phyloP scores from a whole-genome alignment of 179 eudicot genomes.

The Silene coronaria region DNA sequence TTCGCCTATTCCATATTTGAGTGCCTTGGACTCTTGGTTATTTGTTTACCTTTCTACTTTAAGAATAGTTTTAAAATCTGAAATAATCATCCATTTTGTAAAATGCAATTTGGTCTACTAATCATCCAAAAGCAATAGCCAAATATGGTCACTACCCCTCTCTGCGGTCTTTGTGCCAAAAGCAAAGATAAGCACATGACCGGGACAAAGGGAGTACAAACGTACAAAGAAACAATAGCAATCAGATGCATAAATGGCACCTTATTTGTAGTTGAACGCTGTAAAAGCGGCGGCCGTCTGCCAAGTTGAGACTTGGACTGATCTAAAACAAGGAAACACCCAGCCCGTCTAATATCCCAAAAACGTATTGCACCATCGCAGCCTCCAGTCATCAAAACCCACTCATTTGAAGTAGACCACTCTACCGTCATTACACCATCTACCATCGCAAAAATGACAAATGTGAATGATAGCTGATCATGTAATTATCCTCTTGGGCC shows the following conservation, averaged over 20 bases:
- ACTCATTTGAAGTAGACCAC: slow-evolving; percentile 96
- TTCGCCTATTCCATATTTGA: too few relatives aligned
- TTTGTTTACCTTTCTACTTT: too few relatives aligned
- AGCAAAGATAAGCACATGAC: not conserved
- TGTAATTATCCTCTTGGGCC: not conserved
- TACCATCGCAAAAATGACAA: slow-evolving; percentile 27
- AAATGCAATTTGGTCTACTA: too few relatives aligned
- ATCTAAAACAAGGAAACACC: slow-evolving; percentile 82
- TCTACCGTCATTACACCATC: slow-evolving; percentile 92
- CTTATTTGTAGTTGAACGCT: slow-evolving; percentile 46
- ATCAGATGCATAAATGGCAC: slow-evolving; percentile 30
- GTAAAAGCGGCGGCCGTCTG: slow-evolving; percentile 66
- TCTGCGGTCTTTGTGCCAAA: not conserved
- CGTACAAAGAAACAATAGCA: not conserved
- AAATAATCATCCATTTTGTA: too few relatives aligned
- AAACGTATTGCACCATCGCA: slow-evolving; percentile 97
- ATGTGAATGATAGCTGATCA: slow-evolving; percentile 1
- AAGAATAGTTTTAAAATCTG: too few relatives aligned
- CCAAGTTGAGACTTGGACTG: slow-evolving; percentile 91
- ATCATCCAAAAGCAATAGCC: not conserved
- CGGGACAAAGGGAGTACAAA: not conserved
- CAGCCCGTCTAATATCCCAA: slow-evolving; percentile 97
- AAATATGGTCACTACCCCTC: not conserved
- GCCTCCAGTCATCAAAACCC: slow-evolving; percentile 92
- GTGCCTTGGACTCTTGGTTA: too few relatives aligned